A percentile compares a stretch with the other conserved stretches of the same genome.
Conservation (phyloP, 257 asterid genomes). For the Solanum clarkiae region DNA sequence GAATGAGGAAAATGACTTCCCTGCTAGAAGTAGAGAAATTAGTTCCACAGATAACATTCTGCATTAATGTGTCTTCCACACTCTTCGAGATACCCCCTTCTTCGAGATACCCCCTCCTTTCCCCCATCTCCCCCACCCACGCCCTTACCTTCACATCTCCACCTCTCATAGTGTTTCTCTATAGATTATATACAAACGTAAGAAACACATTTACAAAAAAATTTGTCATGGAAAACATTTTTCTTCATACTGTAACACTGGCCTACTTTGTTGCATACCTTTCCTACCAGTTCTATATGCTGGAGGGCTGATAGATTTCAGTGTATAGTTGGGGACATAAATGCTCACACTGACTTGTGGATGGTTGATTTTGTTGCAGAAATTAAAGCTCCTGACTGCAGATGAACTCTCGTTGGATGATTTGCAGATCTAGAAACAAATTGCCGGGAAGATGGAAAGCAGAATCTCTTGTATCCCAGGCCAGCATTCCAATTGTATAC, state of each 20-base stretch:
- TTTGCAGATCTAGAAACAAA: constrained; percentile 53
- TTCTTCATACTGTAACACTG: too few relatives aligned
- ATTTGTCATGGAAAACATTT: too few relatives aligned
- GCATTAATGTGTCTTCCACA: neutral
- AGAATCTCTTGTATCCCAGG: constrained; percentile 5
- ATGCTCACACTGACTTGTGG: neutral
- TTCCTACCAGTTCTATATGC: neutral
- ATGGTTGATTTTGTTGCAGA: constrained; percentile 32
- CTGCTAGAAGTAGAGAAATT: neutral
- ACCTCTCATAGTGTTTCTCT: too few relatives aligned
- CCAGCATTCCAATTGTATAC: constrained; percentile 17
- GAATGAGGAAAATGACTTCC: neutral
- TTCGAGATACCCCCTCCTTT: neutral
- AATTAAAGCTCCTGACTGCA: constrained; percentile 67
- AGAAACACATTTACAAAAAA: too few relatives aligned
- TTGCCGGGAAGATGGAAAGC: constrained; percentile 15
- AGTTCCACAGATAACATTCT: neutral
- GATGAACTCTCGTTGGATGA: constrained; percentile 72
- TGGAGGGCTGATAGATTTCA: neutral
- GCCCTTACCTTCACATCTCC: too few relatives aligned
- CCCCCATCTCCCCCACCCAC: neutral
- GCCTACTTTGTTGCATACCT: neutral
- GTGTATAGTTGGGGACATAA: neutral
- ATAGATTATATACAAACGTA: too few relatives aligned
- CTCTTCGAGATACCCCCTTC: neutral